Conservation (phyloP, 2,329 filamentous ascomycete species). For the Curvularia sp. region DNA sequence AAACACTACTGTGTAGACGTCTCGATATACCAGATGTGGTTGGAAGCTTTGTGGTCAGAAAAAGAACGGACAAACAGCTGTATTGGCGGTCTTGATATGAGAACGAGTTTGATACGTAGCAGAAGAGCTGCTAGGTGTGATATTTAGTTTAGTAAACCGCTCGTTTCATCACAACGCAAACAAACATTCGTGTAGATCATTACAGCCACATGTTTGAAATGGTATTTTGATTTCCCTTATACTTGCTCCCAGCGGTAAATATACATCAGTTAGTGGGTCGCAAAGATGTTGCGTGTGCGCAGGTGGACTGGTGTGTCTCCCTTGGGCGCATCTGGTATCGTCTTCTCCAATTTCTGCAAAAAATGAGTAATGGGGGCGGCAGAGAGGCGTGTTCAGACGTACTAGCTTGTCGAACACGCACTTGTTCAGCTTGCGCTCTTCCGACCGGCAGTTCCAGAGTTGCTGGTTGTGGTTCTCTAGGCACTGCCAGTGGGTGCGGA, state of each 20-base stretch:
- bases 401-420: conserved; percentile 97
- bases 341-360: conserved; percentile 59
- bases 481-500: conserved; percentile 93
- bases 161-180: conserved; percentile 25
- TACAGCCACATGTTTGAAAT: conserved; percentile 11
- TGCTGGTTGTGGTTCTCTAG: conserved; percentile 98
- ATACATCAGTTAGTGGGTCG: conserved; percentile 45
- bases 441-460: conserved; percentile 90
- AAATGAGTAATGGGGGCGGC: conserved; percentile 5
- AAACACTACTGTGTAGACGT: too few species aligned
- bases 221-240: conserved; percentile 29
- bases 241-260: conserved; percentile 32
- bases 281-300: conserved; percentile 56
- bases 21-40: too few species aligned
- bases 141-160: conserved; percentile 8
- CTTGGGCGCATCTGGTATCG: conserved; percentile 59
- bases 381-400: conserved; percentile 52
- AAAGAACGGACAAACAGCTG: background rate
- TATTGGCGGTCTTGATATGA: background rate
- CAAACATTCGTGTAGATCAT: conserved; percentile 6
- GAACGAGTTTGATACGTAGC: background rate
- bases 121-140: conserved; percentile 8
- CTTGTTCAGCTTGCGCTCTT: conserved; percentile 89
- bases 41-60: too few species aligned
- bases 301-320: conserved; percentile 59